Conservation (phyloP, 306 rosid species). For the Gastrolobium bilobum region DNA sequence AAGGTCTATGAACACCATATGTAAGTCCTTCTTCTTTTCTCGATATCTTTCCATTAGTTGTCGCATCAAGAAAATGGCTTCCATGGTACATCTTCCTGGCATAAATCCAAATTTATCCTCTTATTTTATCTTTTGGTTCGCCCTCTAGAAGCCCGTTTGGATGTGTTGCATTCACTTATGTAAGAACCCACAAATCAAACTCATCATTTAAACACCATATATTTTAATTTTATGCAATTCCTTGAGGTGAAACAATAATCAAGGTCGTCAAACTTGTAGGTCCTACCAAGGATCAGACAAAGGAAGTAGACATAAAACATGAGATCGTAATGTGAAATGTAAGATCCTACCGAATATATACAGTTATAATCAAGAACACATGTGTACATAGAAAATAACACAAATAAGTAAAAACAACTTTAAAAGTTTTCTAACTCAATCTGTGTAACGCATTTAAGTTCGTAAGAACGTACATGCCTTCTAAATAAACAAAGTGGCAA, state of each 20-base stretch:
- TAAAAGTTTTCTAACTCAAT: background rate
- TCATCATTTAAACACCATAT: conserved; percentile 6
- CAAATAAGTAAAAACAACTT: background rate
- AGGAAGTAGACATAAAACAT: background rate
- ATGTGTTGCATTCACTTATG: background rate
- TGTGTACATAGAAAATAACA: background rate
- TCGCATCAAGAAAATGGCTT: too few species aligned
- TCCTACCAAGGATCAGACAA: background rate
- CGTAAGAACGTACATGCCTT: background rate
- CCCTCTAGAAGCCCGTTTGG: background rate
- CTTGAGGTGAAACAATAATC: background rate
- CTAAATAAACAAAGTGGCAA: background rate
- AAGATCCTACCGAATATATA: background rate
- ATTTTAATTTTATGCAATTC: conserved; percentile 7
- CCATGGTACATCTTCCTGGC: too few species aligned
- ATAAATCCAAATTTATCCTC: conserved; percentile 25
- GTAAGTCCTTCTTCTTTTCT: too few species aligned
- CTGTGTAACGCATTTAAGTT: background rate
- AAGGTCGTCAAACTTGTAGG: background rate
- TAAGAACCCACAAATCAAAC: background rate
- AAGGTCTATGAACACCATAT: too few species aligned
- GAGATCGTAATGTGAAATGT: background rate
- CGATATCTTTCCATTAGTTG: too few species aligned
- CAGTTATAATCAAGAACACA: background rate
- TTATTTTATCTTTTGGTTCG: background rate